Evolutionary conservation across 345 rosid species (phyloP), one percentile per base, ranked within the genome.

Genomic region (Ailanthus altissimus): DNA sequence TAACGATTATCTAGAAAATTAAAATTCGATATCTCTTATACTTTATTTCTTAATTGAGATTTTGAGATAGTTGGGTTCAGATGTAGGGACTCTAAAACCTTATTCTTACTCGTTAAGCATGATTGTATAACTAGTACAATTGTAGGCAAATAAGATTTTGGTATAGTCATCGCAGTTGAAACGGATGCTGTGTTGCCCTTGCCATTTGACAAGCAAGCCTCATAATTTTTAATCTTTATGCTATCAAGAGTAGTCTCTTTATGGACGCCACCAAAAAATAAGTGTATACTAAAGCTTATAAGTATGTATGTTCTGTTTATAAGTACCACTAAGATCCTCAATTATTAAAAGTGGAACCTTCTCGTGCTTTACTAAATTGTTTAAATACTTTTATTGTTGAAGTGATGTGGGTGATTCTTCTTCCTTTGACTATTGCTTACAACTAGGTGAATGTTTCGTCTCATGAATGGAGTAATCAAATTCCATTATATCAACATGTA

Each of bases 1-100:
- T 98, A 92, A 51, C 80, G 93, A 68, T 89, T 91, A 74, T 92
- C 94, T 58, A 82, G 88, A 61, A 87, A 90, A 54, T 90, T 91
- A 50, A 88, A 96, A 53, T 92, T 88, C 32, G 98, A 90, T 79
- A 96, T 83, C 83, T 96, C 98, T 21, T 93, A 94, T 53, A 96
- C 97, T 89, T 86, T 91, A 66, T 70, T 90, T 86, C 81, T 87
- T 47, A 96, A 73, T 38, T 85, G 95, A 76, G 92, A 67, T 84
- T 88, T 96, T 67, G 98, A 74, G 36, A 86, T 79, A 75, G 85
- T 78, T 40, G 95, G 97, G 69, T 94, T 92, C 70, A 81, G 88
- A 5, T 91, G 98, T 88, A 96, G 82, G 53, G 89, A 75, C 47
- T 96, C 95, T 5, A 93, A 84, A 45, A 92, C 86, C 80, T 81